phyloP scores from a whole-genome alignment of 148 eudicot genomes.

The Persicaria maculosa region DNA sequence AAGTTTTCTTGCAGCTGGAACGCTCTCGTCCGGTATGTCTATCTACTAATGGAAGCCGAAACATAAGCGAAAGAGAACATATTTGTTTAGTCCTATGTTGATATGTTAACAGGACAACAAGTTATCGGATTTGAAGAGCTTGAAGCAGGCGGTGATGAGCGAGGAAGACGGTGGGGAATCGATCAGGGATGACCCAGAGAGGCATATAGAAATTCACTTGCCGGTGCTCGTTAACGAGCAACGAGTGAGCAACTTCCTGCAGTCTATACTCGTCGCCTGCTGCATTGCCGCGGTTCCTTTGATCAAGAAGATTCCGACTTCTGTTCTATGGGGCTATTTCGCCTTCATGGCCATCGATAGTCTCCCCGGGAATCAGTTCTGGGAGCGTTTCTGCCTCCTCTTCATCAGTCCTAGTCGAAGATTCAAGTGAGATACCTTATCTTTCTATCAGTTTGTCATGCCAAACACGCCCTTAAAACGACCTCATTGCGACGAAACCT shows the following conservation, averaged over 20 bases:
- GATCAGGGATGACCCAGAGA: slow-evolving; percentile 33
- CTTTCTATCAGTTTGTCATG: not conserved
- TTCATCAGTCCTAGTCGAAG: slow-evolving; percentile 40
- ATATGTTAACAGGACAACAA: slow-evolving; percentile 21
- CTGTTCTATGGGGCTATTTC: slow-evolving; percentile 73
- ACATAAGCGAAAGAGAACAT: not conserved
- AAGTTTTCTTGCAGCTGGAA: slow-evolving; percentile 59
- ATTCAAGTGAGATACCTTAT: slow-evolving; percentile 37
- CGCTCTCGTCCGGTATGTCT: slow-evolving; percentile 39
- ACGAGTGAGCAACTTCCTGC: slow-evolving; percentile 60
- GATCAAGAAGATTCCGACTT: slow-evolving; percentile 57
- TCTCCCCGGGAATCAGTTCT: slow-evolving; percentile 68
- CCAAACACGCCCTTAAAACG: not conserved
- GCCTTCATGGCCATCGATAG: slow-evolving; percentile 66
- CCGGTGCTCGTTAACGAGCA: slow-evolving; percentile 73
- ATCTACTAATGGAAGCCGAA: not conserved
- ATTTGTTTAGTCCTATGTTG: not conserved
- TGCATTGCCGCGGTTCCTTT: slow-evolving; percentile 42
- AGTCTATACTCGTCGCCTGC: slow-evolving; percentile 48
- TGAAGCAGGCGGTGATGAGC: slow-evolving; percentile 46
- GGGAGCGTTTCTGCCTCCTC: slow-evolving; percentile 48
- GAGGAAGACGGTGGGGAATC: slow-evolving; percentile 22
- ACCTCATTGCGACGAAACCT: not conserved
- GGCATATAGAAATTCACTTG: slow-evolving; percentile 53
- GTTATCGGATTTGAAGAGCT: slow-evolving; percentile 37